Evolutionary conservation across 2,329 filamentous ascomycete species (phyloP).

Genomic region (Gaeumannomyces tritici): DNA sequence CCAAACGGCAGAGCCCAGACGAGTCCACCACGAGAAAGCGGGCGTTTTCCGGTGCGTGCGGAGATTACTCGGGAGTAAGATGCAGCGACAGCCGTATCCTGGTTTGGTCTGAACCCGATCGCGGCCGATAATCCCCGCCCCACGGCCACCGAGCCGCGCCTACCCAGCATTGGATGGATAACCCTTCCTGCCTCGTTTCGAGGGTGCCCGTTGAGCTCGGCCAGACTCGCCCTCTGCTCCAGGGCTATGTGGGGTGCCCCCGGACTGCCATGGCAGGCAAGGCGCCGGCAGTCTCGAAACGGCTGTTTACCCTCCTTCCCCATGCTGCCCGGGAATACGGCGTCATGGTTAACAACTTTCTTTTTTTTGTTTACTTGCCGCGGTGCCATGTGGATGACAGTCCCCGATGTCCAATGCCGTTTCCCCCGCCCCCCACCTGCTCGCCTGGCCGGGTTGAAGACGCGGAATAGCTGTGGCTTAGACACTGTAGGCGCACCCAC

Average conservation of each 20-base stretch:
- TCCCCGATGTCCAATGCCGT: not conserved
- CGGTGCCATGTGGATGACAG: not conserved
- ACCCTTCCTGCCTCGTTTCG: no score
- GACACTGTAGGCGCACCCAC: not conserved
- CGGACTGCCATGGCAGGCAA: not conserved
- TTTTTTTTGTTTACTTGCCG: no score
- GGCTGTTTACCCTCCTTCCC: no score
- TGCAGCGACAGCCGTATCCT: not conserved
- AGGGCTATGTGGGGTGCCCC: no score
- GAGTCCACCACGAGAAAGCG: no score
- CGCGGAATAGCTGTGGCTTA: not conserved
- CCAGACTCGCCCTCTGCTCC: no score
- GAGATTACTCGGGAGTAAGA: not conserved
- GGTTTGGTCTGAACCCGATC: no score
- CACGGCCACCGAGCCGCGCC: no score
- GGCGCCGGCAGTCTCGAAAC: not conserved
- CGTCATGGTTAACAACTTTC: no score
- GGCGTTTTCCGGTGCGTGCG: not conserved
- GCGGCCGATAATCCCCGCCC: not conserved
- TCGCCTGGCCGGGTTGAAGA: not conserved
- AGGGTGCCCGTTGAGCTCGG: no score
- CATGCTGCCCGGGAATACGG: not conserved
- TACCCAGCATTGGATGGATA: no score
- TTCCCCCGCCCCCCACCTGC: not conserved
- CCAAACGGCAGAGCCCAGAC: no score